These are phyloP conservation scores for Scenedesmus sp. DNA, from an alignment of 163 green algal genomes.

Conservation along the genomic window DNA sequence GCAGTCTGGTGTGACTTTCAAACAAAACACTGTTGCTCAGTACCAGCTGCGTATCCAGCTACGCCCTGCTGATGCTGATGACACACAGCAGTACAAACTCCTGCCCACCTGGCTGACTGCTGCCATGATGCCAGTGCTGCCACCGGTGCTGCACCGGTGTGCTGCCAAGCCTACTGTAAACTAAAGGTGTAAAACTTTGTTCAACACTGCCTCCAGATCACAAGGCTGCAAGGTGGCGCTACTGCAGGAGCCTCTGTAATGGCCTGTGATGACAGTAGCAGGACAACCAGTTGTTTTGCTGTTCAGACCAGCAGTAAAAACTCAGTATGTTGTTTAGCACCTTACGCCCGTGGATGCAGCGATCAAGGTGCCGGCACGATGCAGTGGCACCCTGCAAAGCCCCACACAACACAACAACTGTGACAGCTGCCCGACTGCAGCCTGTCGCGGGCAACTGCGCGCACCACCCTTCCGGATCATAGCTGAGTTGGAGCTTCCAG, in stretches of 20 bases:
- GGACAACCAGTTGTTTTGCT: background rate
- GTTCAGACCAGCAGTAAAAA: background rate
- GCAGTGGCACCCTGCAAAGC: background rate
- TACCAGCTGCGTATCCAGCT: background rate
- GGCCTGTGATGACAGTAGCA: background rate
- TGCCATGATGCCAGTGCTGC: slow-evolving; percentile 1
- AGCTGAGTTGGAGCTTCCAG: too few relatives aligned
- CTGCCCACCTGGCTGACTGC: background rate
- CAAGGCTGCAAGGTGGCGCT: background rate
- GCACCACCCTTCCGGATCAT: background rate
- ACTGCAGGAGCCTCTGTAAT: too few relatives aligned
- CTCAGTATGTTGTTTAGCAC: background rate
- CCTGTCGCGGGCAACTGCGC: background rate
- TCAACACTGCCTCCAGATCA: background rate
- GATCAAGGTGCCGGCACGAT: background rate
- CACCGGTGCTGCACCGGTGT: background rate
- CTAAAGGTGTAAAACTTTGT: background rate
- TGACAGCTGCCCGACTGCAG: background rate
- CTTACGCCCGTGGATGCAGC: background rate
- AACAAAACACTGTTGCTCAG: background rate
- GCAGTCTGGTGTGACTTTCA: background rate
- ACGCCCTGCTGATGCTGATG: background rate
- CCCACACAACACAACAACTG: background rate
- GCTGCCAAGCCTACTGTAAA: background rate
- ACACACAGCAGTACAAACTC: background rate